Conservation (phyloP, 208 protist genomes). For the Angomonas desouzai region DNA sequence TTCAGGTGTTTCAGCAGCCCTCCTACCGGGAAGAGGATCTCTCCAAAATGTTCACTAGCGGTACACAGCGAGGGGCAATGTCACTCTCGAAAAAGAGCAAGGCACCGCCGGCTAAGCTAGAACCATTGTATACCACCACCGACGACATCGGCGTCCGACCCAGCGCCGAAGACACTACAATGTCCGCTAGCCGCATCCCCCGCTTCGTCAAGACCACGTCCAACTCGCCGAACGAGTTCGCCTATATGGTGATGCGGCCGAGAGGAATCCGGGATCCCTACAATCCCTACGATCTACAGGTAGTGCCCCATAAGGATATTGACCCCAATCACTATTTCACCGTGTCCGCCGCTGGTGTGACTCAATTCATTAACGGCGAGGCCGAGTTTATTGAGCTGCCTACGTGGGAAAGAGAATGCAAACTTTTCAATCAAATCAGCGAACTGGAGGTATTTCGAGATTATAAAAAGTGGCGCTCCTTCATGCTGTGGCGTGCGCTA, state of each 20-base stretch:
- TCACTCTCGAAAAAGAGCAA: slow-evolving; percentile 20
- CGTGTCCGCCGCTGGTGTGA: slow-evolving; percentile 91
- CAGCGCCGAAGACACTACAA: slow-evolving; percentile 12
- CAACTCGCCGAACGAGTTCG: slow-evolving; percentile 88
- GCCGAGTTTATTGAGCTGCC: slow-evolving; percentile 92
- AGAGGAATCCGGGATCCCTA: slow-evolving; percentile 80
- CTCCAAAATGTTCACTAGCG: slow-evolving; percentile 35
- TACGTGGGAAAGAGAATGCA: slow-evolving; percentile 92
- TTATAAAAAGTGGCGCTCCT: slow-evolving; percentile 93
- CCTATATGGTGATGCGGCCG: slow-evolving; percentile 83
- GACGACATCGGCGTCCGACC: not conserved
- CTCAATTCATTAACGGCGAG: slow-evolving; percentile 84
- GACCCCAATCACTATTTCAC: slow-evolving; percentile 91
- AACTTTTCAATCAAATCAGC: slow-evolving; percentile 86
- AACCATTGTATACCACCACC: slow-evolving; percentile 19
- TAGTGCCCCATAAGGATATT: slow-evolving; percentile 88
- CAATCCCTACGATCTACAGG: slow-evolving; percentile 94
- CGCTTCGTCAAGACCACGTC: slow-evolving; percentile 72
- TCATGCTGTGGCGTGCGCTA: slow-evolving; percentile 88
- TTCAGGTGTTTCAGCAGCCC: slow-evolving; percentile 74
- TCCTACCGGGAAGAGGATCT: slow-evolving; percentile 48
- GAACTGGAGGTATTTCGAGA: slow-evolving; percentile 90
- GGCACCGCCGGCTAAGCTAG: slow-evolving; percentile 23
- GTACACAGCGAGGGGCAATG: slow-evolving; percentile 27
- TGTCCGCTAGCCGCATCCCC: slow-evolving; percentile 36